A percentile compares a stretch with the other conserved stretches of the same genome.
Evolutionary conservation across 1,284 basidiomycete genomes (phyloP).

Genomic region (Tilletia indica): DNA sequence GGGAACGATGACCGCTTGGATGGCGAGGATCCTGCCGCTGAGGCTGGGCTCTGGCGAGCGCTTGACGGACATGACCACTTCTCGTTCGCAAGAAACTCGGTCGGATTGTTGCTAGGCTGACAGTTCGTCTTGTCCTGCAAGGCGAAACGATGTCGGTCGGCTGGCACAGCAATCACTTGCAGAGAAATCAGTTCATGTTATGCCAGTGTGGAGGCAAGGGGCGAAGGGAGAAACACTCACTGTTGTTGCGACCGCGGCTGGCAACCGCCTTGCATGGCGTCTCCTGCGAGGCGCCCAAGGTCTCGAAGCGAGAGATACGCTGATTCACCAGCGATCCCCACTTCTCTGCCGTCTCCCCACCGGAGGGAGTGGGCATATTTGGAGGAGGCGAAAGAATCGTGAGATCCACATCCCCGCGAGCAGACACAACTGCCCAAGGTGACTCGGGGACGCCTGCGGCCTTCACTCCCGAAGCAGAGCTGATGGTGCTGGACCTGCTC

Average conservation of each 20-base stretch:
- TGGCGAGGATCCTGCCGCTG: neutral
- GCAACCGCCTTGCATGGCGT: neutral
- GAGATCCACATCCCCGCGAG: neutral
- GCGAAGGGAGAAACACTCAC: too few relatives aligned
- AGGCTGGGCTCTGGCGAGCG: neutral
- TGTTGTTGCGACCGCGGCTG: too few relatives aligned
- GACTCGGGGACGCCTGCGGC: neutral
- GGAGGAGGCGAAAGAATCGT: neutral
- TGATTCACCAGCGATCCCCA: neutral
- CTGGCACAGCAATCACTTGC: too few relatives aligned
- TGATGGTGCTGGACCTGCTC: neutral
- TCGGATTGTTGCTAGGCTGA: neutral
- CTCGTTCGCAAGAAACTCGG: neutral
- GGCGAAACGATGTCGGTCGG: neutral
- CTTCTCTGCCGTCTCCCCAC: neutral
- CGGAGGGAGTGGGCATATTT: neutral
- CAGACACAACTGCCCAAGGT: neutral
- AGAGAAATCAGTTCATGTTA: too few relatives aligned
- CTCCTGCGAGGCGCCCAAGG: neutral
- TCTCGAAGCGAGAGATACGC: conserved; percentile 3
- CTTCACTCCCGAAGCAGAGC: too few relatives aligned
- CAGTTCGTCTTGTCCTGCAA: neutral
- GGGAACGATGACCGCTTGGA: neutral
- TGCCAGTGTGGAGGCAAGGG: too few relatives aligned
- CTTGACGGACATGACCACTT: neutral